These are phyloP conservation scores for Arachis stenosperma DNA, from an alignment of 306 rosid genomes.

Conservation along the genomic window DNA sequence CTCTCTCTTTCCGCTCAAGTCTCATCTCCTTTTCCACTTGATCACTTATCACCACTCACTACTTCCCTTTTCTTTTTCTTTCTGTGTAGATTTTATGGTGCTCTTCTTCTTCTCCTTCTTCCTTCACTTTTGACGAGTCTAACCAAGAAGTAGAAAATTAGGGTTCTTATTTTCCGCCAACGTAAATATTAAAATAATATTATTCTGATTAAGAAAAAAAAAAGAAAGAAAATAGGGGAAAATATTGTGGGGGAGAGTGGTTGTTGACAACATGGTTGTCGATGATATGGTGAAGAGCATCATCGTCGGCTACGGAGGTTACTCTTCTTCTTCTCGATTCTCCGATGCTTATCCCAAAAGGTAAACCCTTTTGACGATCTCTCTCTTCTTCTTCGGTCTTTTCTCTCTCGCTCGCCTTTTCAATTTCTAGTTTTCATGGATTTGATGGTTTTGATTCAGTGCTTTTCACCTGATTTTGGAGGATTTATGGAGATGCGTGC, in stretches of 20 bases:
- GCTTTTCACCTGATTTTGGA: constrained; percentile 65
- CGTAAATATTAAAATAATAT: not conserved
- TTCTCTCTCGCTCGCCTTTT: not conserved
- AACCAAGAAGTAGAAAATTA: not conserved
- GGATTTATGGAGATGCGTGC: constrained; percentile 57
- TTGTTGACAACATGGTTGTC: constrained; percentile 53
- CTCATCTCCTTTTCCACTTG: not conserved
- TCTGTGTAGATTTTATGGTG: not conserved
- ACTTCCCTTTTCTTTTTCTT: not conserved
- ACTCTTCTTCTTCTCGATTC: constrained; percentile 68
- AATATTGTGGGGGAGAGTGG: constrained; percentile 3
- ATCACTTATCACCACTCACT: constrained; percentile 4
- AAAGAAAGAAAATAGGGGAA: not conserved
- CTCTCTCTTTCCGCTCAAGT: constrained; percentile 32
- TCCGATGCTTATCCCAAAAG: constrained; percentile 80
- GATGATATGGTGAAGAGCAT: constrained; percentile 73
- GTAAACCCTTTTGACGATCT: constrained; percentile 61
- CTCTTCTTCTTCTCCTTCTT: not conserved
- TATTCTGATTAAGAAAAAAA: not conserved
- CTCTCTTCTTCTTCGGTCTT: constrained; percentile 11
- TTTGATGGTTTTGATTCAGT: constrained; percentile 64
- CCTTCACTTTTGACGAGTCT: constrained; percentile 12
- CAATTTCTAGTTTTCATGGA: constrained; percentile 42
- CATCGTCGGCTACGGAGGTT: constrained; percentile 59
- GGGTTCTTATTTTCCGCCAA: constrained; percentile 11